Base-by-base conservation (phyloP, 1,284 basidiomycete species). In the Erythrobasidium hasegawianum region DNA sequence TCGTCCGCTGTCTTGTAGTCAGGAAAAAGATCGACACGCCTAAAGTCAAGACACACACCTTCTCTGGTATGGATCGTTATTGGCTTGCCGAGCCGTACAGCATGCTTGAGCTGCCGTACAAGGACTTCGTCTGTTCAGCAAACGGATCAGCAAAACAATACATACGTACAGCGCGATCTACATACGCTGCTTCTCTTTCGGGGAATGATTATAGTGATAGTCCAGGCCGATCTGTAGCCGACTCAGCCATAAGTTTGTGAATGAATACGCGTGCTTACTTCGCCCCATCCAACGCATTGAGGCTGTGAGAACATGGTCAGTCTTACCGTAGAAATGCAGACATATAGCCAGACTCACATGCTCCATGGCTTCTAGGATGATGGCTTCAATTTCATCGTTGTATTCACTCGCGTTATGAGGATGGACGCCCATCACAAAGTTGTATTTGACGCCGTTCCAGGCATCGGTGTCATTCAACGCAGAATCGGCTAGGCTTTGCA, bases 281-380 rank as follows among this genome's bases (percentile, higher is more conserved):
- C 88, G 0, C 89, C 89, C 86, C 86, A 88, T 8, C 87, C 87
- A 4, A 90, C 87, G 70, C 87, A 89, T 10, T 86, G 83, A 1
- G 87, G 86, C 72, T 90, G 88, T 0, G n/a, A 13, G 55, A 57
- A 45, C 1, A n/a, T n/a, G n/a, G n/a, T n/a, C n/a, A n/a, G n/a
- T n/a, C n/a, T n/a, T n/a, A n/a, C n/a, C n/a, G n/a, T n/a, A n/a
- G n/a, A n/a, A n/a, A n/a, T n/a, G n/a, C n/a, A n/a, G n/a, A n/a
- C n/a, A n/a, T n/a, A n/a, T n/a, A n/a, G n/a, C n/a, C n/a, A n/a
- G 88, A 18, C 87, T 84, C 2, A 87, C 87, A 72, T 89, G 88
- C 0, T 78, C 64, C 84, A 89, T 87, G 1, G 88, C 88, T 71
- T 85, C 83, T 59, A 88, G 86, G 86, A 89, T 85, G 3, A 85